Base-by-base conservation (phyloP, 371 early-diverging fungal genomes). In the Mucor velutinosus region DNA sequence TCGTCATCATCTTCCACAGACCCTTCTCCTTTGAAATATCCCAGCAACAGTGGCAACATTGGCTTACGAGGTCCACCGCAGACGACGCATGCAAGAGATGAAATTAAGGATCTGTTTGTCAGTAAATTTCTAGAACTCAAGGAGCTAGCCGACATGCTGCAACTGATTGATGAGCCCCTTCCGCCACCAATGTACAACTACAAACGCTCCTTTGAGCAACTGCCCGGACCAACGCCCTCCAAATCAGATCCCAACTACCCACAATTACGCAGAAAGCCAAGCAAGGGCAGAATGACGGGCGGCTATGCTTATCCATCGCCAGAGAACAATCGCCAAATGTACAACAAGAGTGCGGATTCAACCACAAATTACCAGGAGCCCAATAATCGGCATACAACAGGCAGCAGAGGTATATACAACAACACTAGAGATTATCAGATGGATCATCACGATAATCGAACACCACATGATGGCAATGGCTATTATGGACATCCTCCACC, bases 111-210 rank as follows among this genome's bases (percentile, higher is more conserved):
- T 15, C 21, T 56, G 25, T 53, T 70, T 53, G 71, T 66, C 2
- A 39, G 49, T 19, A 65, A 51, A 53, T 51, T 51, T 25, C 51
- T 51, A 51, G 51, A 51, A 4, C 51, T 70, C 12, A 58, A 62
- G n/a, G 71, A 70, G 32, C 37, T 70, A 32, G 71, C 71, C 25
- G 71, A 70, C 4, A 70, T 70, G 66, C 30, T 70, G 17, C 47
- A 66, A 7, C 58, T 49, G 11, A 37, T 70, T 3, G 58, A 62
- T 0, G 47, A 27, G 19, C 17, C 30, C n/a, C 51, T 5, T 51
- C 51, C 51, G 10, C 51, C 25, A 12, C 25, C n/a, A 51, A 23
- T 23, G 23, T 51, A 51, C n/a, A 39, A 60, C 19, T 8, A 49
- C 14, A 23, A 41, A 1, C 39, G 30, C 33, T 43, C 45, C 7